Evolutionary conservation across 371 early-diverging fungal genomes (phyloP).

Genomic region (Smittium mucronatum): DNA sequence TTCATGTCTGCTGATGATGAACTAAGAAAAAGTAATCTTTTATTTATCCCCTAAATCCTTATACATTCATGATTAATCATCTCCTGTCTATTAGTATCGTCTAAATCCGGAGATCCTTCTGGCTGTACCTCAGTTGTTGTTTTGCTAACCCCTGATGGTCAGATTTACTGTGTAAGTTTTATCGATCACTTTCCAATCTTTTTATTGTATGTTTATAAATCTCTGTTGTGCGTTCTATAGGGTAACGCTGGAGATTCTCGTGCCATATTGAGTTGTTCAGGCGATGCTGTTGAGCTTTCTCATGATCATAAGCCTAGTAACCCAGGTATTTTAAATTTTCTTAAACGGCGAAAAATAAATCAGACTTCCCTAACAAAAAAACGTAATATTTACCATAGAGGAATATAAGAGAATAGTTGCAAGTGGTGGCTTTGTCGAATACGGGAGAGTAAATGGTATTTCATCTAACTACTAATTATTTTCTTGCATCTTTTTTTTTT

Average conservation of each 20-base stretch:
- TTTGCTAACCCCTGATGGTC: slow-evolving; percentile 57
- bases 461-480: background rate
- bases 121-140: slow-evolving; percentile 92
- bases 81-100: slow-evolving; percentile 24
- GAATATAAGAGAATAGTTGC: slow-evolving; percentile 68
- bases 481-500: slow-evolving; percentile 5
- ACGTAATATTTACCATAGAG: slow-evolving; percentile 7
- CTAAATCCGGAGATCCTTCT: slow-evolving; percentile 48
- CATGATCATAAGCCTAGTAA: slow-evolving; percentile 88
- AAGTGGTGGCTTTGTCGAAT: slow-evolving; percentile 91
- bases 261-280: slow-evolving; percentile 61
- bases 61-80: too few species aligned
- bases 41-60: too few species aligned
- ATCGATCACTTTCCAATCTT: too few species aligned
- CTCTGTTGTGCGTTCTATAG: too few species aligned
- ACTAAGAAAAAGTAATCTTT: slow-evolving; percentile 34
- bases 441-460: slow-evolving; percentile 84
- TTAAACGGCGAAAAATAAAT: background rate
- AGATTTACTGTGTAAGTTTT: slow-evolving; percentile 34
- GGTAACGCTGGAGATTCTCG: slow-evolving; percentile 94
- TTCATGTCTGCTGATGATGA: slow-evolving; percentile 70
- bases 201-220: too few species aligned
- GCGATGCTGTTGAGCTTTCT: slow-evolving; percentile 63
- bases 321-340: slow-evolving; percentile 16
- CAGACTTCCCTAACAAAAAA: background rate